Conservation (phyloP, 2,329 filamentous ascomycete genomes). For the Ophiobolus disseminans region DNA sequence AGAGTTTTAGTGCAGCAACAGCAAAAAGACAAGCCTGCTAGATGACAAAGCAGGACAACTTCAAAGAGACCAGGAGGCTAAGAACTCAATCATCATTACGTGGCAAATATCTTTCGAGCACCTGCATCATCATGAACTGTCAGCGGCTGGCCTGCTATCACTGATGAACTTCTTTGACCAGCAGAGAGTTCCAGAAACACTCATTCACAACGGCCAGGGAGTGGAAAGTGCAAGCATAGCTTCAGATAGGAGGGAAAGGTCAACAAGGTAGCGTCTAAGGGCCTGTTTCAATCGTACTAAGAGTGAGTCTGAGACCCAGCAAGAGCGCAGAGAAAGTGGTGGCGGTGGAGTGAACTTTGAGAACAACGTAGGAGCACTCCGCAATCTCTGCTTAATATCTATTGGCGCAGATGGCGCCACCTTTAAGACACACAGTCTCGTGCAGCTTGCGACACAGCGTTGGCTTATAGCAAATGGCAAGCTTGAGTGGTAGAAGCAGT, state of each 20-base stretch:
- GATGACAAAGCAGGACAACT: conserved; percentile 35
- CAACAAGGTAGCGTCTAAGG: background rate
- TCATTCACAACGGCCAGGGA: conserved; percentile 27
- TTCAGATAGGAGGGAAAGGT: background rate
- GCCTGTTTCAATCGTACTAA: background rate
- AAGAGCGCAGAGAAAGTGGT: background rate
- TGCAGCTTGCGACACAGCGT: conserved; percentile 12
- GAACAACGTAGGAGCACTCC: conserved; percentile 13
- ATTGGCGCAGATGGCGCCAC: background rate
- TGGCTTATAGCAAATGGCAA: conserved; percentile 10
- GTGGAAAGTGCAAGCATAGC: background rate
- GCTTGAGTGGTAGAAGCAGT: conserved; percentile 11
- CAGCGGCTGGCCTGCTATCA: conserved; percentile 53
- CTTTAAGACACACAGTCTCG: conserved; percentile 1
- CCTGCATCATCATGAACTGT: conserved; percentile 33
- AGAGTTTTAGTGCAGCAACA: conserved; percentile 46
- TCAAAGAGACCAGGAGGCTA: conserved; percentile 40
- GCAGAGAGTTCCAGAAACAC: conserved; percentile 48
- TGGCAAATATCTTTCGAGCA: conserved; percentile 46
- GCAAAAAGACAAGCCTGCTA: conserved; percentile 26
- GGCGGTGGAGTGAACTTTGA: conserved; percentile 1
- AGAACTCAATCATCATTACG: conserved; percentile 46
- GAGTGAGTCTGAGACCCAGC: background rate
- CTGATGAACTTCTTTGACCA: conserved; percentile 58
- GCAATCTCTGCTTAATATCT: conserved; percentile 17